Percentiles rank a stretch among this genome's conserved stretches.
Conservation (phyloP, 257 asterid genomes). For the Solanum tarijense region DNA sequence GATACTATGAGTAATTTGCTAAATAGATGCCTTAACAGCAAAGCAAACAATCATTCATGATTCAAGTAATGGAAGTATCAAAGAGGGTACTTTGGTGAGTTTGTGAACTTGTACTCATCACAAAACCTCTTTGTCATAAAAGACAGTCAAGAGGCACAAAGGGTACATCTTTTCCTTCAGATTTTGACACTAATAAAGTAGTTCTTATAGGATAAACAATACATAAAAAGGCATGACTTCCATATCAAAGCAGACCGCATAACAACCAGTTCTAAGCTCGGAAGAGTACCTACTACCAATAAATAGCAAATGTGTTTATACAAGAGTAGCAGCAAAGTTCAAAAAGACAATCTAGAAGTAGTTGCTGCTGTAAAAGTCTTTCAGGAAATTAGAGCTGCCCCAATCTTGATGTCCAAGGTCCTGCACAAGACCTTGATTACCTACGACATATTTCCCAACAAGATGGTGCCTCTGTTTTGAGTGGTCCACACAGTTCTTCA, state of each 20-base stretch:
- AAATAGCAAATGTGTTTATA: not conserved
- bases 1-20: not conserved
- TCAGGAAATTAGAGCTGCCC: constrained; percentile 57
- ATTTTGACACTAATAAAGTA: not conserved
- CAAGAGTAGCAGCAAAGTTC: not conserved
- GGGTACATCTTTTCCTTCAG: not conserved
- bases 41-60: not conserved
- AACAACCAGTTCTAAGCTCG: not conserved
- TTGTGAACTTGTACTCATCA: not conserved
- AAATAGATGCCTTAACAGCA: not conserved
- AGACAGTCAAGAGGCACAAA: not conserved
- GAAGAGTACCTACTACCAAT: not conserved
- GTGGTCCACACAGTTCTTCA: constrained; percentile 69
- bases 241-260: not conserved
- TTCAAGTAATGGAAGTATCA: not conserved
- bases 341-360: constrained; percentile 33
- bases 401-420: constrained; percentile 39
- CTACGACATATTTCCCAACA: constrained; percentile 67
- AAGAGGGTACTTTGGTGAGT: not conserved
- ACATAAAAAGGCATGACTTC: not conserved
- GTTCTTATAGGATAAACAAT: not conserved
- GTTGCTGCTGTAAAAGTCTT: constrained; percentile 66
- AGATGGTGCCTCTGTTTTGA: constrained; percentile 94
- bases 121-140: not conserved
- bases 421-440: constrained; percentile 32